These are phyloP conservation scores for Echinosophora koreensis DNA, from an alignment of 306 rosid species.

Conservation along the genomic window DNA sequence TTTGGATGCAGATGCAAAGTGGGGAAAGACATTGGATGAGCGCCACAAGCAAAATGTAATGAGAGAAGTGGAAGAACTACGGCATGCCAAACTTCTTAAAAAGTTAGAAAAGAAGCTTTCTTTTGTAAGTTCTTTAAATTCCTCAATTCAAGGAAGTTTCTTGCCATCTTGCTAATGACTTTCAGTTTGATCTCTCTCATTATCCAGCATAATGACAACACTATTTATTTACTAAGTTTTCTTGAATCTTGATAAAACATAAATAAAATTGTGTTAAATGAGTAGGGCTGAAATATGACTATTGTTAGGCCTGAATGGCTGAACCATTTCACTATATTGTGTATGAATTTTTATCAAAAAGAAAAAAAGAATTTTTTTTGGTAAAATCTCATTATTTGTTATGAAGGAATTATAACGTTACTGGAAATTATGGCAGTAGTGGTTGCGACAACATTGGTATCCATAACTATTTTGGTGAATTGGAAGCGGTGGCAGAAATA, in stretches of 20 bases:
- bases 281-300: constrained; percentile 1
- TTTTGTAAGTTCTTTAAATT: constrained; percentile 66
- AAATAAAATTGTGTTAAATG: background rate
- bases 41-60: constrained; percentile 67
- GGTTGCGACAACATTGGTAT: constrained; percentile 1
- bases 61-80: constrained; percentile 67
- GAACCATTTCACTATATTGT: constrained; percentile 31
- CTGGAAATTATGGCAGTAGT: constrained; percentile 25
- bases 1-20: constrained; percentile 88
- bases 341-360: background rate
- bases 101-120: constrained; percentile 83
- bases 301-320: constrained; percentile 18
- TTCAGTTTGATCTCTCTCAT: constrained; percentile 30
- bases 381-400: constrained; percentile 17
- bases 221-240: constrained; percentile 5
- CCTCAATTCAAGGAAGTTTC: constrained; percentile 33
- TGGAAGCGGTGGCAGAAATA: constrained; percentile 1
- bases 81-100: constrained; percentile 70
- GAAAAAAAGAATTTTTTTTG: background rate
- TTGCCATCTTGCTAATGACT: constrained; percentile 24
- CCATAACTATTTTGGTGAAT: constrained; percentile 5
- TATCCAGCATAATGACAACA: background rate
- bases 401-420: constrained; percentile 9
- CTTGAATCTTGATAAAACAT: constrained; percentile 21
- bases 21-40: constrained; percentile 82